These are phyloP conservation scores for Amanita pallidorosea DNA, from an alignment of 768 basidiomycete species.

Conservation along the genomic window DNA sequence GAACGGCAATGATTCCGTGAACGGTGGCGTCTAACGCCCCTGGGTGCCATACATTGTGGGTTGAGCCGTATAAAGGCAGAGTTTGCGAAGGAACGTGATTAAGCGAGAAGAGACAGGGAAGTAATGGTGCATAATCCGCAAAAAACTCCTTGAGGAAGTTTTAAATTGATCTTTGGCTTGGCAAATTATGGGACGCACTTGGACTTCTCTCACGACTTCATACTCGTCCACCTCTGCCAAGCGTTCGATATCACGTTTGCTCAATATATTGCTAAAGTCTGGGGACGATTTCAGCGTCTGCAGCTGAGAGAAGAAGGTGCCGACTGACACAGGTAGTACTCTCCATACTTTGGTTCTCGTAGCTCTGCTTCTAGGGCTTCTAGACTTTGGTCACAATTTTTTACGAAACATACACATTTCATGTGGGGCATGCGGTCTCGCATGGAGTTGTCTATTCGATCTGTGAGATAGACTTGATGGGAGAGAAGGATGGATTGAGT, in stretches of 20 bases:
- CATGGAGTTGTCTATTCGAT: conserved; percentile 90
- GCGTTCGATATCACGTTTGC: conserved; percentile 83
- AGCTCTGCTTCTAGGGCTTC: conserved; percentile 78
- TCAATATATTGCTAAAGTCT: conserved; percentile 96
- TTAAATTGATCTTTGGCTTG: neutral
- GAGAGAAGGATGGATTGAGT: conserved; percentile 90
- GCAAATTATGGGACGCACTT: conserved; percentile 41
- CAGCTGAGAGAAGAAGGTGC: conserved; percentile 13
- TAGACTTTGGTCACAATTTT: conserved; percentile 73
- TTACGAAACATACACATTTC: conserved; percentile 93
- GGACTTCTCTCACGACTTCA: conserved; percentile 93
- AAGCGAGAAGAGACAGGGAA: conserved; percentile 81
- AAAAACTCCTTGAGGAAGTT: conserved; percentile 74
- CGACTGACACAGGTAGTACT: conserved; percentile 98
- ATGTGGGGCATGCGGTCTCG: conserved; percentile 92
- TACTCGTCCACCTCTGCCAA: conserved; percentile 92
- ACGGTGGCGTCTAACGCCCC: conserved; percentile 68
- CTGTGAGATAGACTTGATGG: conserved; percentile 96
- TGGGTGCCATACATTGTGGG: conserved; percentile 64
- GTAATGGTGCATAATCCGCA: conserved; percentile 86
- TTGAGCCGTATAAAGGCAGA: conserved; percentile 62
- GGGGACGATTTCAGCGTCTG: conserved; percentile 11
- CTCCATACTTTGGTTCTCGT: conserved; percentile 86
- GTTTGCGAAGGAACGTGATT: conserved; percentile 58
- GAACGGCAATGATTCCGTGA: conserved; percentile 72